These are phyloP conservation scores for Cladobotryum protrusum DNA, from an alignment of 2,329 filamentous ascomycete genomes.

Conservation along the genomic window DNA sequence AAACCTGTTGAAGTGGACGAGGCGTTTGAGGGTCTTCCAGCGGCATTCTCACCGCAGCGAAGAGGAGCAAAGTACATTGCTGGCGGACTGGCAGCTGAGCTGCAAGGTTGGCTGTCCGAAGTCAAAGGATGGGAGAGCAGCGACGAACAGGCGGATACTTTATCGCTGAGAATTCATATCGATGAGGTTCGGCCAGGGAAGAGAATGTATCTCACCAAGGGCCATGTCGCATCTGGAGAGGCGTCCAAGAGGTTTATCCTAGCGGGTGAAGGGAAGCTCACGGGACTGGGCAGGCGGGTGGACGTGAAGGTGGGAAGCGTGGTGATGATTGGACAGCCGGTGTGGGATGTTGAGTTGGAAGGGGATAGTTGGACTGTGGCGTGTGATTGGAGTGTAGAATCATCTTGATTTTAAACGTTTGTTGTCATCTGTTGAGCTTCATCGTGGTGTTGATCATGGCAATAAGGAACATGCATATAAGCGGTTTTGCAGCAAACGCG, in stretches of 20 bases:
- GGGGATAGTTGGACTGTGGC: slow-evolving; percentile 31
- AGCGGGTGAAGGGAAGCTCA: slow-evolving; percentile 32
- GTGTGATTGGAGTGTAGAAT: slow-evolving; percentile 30
- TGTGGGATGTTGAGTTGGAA: slow-evolving; percentile 33
- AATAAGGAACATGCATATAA: slow-evolving; percentile 27
- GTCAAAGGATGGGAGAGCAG: slow-evolving; percentile 29
- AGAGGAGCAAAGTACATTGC: slow-evolving; percentile 30
- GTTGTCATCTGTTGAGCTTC: neutral
- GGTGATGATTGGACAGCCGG: slow-evolving; percentile 29
- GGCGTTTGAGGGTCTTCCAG: slow-evolving; percentile 18
- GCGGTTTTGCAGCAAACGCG: slow-evolving; percentile 30
- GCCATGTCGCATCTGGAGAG: slow-evolving; percentile 6
- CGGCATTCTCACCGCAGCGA: slow-evolving; percentile 31
- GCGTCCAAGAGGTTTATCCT: slow-evolving; percentile 24
- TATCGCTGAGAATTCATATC: slow-evolving; percentile 22
- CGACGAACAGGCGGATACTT: slow-evolving; percentile 9
- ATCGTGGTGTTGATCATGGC: neutral
- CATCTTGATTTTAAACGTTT: neutral
- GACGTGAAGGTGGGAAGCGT: slow-evolving; percentile 24
- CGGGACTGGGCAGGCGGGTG: slow-evolving; percentile 27
- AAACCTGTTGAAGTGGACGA: slow-evolving; percentile 24
- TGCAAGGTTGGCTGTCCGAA: slow-evolving; percentile 37
- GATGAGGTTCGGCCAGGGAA: slow-evolving; percentile 25
- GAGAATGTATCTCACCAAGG: slow-evolving; percentile 30
- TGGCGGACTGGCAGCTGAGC: slow-evolving; percentile 32